Evolutionary conservation across 1,284 basidiomycete species (phyloP).

Genomic region (Sparassis latifolia): DNA sequence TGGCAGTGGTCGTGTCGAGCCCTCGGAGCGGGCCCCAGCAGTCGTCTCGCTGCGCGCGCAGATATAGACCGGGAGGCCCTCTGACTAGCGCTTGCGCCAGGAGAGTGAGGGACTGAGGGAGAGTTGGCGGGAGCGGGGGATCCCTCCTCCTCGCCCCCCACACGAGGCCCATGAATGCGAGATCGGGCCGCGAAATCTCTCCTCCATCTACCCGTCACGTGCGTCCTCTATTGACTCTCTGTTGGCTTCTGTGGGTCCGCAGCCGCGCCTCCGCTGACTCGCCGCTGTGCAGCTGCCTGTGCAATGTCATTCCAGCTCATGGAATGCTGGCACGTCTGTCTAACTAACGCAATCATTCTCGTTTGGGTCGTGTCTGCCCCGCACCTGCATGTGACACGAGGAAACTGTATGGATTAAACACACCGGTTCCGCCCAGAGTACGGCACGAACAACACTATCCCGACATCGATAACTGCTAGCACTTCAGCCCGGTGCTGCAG

Average conservation of each 20-base stretch:
- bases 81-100: conserved; percentile 16
- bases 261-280: too few relatives aligned
- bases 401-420: too few relatives aligned
- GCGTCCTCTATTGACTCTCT: conserved; percentile 14
- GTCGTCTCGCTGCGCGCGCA: conserved; percentile 21
- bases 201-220: conserved; percentile 11
- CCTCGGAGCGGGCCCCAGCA: conserved; percentile 16
- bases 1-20: conserved; percentile 5
- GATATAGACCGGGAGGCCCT: conserved; percentile 27
- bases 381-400: too few relatives aligned
- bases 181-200: conserved; percentile 6
- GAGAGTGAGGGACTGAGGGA: conserved; percentile 14
- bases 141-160: conserved; percentile 15
- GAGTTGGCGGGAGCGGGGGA: conserved; percentile 9
- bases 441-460: too few relatives aligned
- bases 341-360: too few relatives aligned
- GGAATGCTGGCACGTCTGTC: too few relatives aligned
- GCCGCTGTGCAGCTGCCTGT: too few relatives aligned
- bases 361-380: too few relatives aligned
- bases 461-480: too few relatives aligned
- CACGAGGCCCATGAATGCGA: conserved; percentile 17
- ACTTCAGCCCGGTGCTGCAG: too few relatives aligned
- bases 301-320: too few relatives aligned
- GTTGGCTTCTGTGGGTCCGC: conserved; percentile 18
- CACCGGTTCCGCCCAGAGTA: too few relatives aligned